These are phyloP conservation scores for Colletotrichum lentis DNA, from an alignment of 2,329 filamentous ascomycete genomes.

Conservation along the genomic window DNA sequence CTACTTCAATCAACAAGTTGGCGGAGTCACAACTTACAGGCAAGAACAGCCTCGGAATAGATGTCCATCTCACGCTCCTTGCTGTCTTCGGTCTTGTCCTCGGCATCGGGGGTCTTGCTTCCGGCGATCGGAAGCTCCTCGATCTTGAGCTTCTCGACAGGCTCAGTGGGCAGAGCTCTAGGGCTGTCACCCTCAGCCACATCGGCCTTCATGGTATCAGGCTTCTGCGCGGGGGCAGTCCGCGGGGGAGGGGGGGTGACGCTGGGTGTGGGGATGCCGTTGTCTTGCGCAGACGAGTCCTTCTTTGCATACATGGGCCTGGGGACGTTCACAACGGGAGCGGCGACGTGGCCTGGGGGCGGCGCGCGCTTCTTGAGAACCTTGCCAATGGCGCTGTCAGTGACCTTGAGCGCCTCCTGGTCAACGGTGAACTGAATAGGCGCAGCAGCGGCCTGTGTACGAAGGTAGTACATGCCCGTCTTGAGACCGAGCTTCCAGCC, in stretches of 20 bases:
- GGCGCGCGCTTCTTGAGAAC: slow-evolving; percentile 74
- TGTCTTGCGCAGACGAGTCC: slow-evolving; percentile 55
- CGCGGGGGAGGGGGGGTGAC: slow-evolving; percentile 70
- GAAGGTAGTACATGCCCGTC: slow-evolving; percentile 99
- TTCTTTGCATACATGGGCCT: slow-evolving; percentile 70
- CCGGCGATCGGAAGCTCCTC: slow-evolving; percentile 68
- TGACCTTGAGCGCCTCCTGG: slow-evolving; percentile 89
- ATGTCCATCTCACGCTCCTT: slow-evolving; percentile 87
- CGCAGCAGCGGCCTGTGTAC: slow-evolving; percentile 94
- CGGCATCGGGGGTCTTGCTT: slow-evolving; percentile 68
- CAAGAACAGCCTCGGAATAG: slow-evolving; percentile 89
- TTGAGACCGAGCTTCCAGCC: slow-evolving; percentile 99
- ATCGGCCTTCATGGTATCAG: slow-evolving; percentile 79
- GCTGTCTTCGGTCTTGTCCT: slow-evolving; percentile 76
- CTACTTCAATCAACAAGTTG: slow-evolving; percentile 8
- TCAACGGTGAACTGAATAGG: slow-evolving; percentile 99
- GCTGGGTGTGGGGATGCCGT: slow-evolving; percentile 74
- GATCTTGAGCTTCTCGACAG: slow-evolving; percentile 65
- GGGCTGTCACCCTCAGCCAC: slow-evolving; percentile 80
- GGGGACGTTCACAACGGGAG: slow-evolving; percentile 66
- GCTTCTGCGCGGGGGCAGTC: slow-evolving; percentile 64
- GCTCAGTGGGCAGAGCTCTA: slow-evolving; percentile 78
- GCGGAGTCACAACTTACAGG: slow-evolving; percentile 68
- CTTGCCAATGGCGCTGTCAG: slow-evolving; percentile 78
- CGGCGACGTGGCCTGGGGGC: slow-evolving; percentile 65